These are phyloP conservation scores for Sporothrix variecibatus DNA, from an alignment of 2,329 filamentous ascomycete genomes.

Conservation along the genomic window DNA sequence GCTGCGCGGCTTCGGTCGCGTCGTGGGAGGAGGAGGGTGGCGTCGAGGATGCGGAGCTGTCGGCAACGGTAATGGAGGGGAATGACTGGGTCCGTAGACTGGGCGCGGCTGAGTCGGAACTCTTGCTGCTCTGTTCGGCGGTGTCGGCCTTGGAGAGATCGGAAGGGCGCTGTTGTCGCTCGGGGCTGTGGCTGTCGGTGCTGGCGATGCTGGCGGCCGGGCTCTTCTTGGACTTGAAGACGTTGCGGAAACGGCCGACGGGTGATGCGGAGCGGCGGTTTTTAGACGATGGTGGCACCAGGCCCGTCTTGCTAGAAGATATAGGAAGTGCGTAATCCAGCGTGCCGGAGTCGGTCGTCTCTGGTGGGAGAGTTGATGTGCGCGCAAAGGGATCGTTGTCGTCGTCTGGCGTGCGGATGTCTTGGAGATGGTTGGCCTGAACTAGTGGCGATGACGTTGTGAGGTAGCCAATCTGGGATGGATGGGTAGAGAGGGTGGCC, in stretches of 20 bases:
- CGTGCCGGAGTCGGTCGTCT: conserved; percentile 40
- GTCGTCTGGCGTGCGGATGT: conserved; percentile 44
- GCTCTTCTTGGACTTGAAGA: conserved; percentile 63
- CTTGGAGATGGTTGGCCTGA: conserved; percentile 56
- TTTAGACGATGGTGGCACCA: conserved; percentile 47
- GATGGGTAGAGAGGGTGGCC: conserved; percentile 57
- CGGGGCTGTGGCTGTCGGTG: conserved; percentile 48
- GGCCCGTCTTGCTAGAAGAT: conserved; percentile 41
- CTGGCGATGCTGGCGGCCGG: conserved; percentile 39
- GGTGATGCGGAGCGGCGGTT: conserved; percentile 67
- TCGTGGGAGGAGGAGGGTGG: background rate
- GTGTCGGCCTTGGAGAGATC: background rate
- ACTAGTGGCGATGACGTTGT: conserved; percentile 70
- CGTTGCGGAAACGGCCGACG: conserved; percentile 69
- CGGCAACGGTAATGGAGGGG: conserved; percentile 26
- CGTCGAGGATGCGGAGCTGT: background rate
- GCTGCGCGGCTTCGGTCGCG: background rate
- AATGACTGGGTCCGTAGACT: conserved; percentile 18
- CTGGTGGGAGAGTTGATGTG: conserved; percentile 44
- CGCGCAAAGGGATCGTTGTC: conserved; percentile 35
- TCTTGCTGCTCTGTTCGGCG: conserved; percentile 25
- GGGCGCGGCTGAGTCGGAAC: background rate
- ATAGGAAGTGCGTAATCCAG: conserved; percentile 39
- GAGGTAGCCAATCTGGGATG: conserved; percentile 67
- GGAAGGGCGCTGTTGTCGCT: conserved; percentile 27